Evolutionary conservation across 2,329 filamentous ascomycete genomes (phyloP).

Genomic region (Penicillium sp.): DNA sequence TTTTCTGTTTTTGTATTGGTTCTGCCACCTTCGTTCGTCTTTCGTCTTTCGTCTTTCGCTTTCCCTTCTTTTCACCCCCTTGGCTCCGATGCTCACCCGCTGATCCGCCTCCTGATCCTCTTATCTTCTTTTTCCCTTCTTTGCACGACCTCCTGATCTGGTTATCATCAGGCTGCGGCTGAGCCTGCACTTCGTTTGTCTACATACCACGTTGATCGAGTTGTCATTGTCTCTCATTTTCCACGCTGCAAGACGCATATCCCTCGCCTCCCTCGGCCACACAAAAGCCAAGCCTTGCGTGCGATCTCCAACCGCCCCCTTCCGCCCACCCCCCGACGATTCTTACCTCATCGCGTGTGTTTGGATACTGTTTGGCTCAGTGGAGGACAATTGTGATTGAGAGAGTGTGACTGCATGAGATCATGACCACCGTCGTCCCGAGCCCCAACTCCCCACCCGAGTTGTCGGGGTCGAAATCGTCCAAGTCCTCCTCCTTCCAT

Average conservation of each 20-base stretch:
- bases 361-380: slow-evolving; percentile 7
- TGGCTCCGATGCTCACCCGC: slow-evolving; percentile 8
- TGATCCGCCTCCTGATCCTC: slow-evolving; percentile 20
- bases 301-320: slow-evolving; percentile 14
- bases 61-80: slow-evolving; percentile 5
- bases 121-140: slow-evolving; percentile 1
- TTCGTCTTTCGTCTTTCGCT: slow-evolving; percentile 1
- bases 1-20: slow-evolving; percentile 13
- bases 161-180: slow-evolving; percentile 23
- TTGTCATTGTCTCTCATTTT: slow-evolving; percentile 10
- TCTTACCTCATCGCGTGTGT: slow-evolving; percentile 12
- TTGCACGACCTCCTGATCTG: slow-evolving; percentile 21
- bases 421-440: slow-evolving; percentile 45
- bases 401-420: slow-evolving; percentile 32
- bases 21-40: slow-evolving; percentile 13
- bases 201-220: slow-evolving; percentile 15
- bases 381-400: slow-evolving; percentile 12
- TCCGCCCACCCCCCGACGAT: slow-evolving; percentile 12
- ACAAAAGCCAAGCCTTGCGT: slow-evolving; percentile 14
- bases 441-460: slow-evolving; percentile 70
- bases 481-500: slow-evolving; percentile 83
- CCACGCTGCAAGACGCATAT: neutral
- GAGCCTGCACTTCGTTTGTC: slow-evolving; percentile 25
- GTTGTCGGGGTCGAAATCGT: slow-evolving; percentile 81
- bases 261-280: slow-evolving; percentile 5